Base-by-base conservation (phyloP, 1,284 basidiomycete genomes). In the Somion occarium region DNA sequence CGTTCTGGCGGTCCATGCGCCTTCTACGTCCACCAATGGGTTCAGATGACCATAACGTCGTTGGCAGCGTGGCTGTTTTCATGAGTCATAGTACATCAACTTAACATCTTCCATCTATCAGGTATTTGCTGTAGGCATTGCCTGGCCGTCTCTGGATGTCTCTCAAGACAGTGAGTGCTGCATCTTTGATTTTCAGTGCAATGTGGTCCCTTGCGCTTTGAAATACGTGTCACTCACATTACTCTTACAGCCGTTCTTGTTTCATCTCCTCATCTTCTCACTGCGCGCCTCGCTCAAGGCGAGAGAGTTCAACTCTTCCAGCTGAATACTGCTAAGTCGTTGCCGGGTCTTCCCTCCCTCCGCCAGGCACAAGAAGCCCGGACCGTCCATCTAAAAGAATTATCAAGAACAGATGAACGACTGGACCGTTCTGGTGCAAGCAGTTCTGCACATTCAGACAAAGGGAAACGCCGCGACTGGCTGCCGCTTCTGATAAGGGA, bases 71-170 rank as follows among this genome's bases (percentile, higher is more conserved):
- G n/a, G n/a, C n/a, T n/a, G n/a, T n/a, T n/a, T n/a, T n/a, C n/a
- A n/a, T n/a, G n/a, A n/a, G n/a, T n/a, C n/a, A n/a, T n/a, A n/a
- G 26, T 49, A 49, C 44, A 45, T 52, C 57, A 49, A 53, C 44
- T 41, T 37, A 60, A 22, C 19, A 52, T 53, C 60, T 48, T 50
- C 37, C 50, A 46, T 22, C 38, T 30, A 18, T 37, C 49, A 85
- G 80, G 63, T 70, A 41, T 83, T 83, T 66, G 76, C 82, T 15
- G 71, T 88, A 45, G 88, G 88, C 12, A 69, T 82, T 43, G 75
- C 78, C 57, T 91, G 88, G 88, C 85, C 87, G 9, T 84, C 82
- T 24, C 59, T 73, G 27, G 83, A 87, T 5, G 54, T 83, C 51
- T 61, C 78, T 26, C 72, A 72, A 51, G 76, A 82, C 53, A 69